Base-by-base conservation (phyloP, 805 yeast species). In the Saturnispora saitoi region DNA sequence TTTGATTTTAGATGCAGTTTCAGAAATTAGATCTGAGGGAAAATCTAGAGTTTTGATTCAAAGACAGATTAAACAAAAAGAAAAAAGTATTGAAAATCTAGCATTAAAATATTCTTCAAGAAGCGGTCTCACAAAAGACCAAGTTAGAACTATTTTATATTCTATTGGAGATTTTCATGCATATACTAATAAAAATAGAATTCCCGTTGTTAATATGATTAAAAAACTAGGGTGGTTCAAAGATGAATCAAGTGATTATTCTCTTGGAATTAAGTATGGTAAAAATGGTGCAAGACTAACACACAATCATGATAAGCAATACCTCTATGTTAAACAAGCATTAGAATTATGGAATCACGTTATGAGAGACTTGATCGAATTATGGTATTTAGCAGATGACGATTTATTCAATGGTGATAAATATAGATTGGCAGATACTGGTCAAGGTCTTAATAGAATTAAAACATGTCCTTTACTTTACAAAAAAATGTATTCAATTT, bases 101-200 rank as follows among this genome's bases (percentile, higher is more conserved):
- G 77, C 84, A 0, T 58, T 66, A 6, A 73, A 67, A 49, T 83
- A 80, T 58, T 62, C 72, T 9, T 62, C 69, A 15, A 48, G 58
- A 4, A 60, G 58, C n/a, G 70, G 71, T 3, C 67, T 75, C 42
- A 54, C 72, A 17, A 73, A 71, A 49, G 90, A 84, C 45, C 83
- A 81, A 42, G 72, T 84, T n/a, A 71, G 86, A 36, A 88, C 81
- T 56, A 79, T 81, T 4, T 60, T 85, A 19, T 85, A 85, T 59
- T 85, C 93, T 1, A 77, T 85, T 45, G 90, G 91, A 36, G 95
- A 85, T 61, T 83, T 80, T 66, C 81, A 83, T 57, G 76, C 89
- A 0, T 85, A 83, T 56, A 73, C 84, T 2, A 76, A 81, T 49
- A 73, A 85, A 49, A 85, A 85, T 58, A 71, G 85, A 52, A 68